phyloP scores from a whole-genome alignment of 1,139 yeast species.

The Taphrina betulina region DNA sequence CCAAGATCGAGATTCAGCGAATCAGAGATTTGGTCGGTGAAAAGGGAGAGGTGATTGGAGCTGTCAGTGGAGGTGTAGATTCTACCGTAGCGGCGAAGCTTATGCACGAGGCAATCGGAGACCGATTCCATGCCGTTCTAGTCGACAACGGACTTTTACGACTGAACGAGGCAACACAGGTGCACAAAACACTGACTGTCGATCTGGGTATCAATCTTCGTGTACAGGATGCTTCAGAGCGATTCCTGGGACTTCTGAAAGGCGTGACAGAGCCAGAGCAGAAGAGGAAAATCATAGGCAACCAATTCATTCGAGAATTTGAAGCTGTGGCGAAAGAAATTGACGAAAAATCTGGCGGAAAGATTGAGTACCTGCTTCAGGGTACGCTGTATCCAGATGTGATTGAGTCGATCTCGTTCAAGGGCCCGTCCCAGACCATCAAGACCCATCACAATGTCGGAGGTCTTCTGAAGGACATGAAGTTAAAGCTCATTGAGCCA shows the following conservation, averaged over 20 bases:
- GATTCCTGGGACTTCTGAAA: constrained; percentile 77
- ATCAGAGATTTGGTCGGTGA: constrained; percentile 91
- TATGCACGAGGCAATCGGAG: constrained; percentile 98
- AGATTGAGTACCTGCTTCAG: constrained; percentile 88
- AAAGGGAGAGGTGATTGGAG: constrained; percentile 98
- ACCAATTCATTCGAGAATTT: constrained; percentile 93
- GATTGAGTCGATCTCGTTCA: constrained; percentile 95
- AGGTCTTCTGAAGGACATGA: constrained; percentile 96
- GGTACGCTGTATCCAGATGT: constrained; percentile 99
- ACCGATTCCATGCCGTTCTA: constrained; percentile 95
- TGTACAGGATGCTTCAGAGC: constrained; percentile 90
- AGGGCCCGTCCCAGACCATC: constrained; percentile 99
- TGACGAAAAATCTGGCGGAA: constrained; percentile 68
- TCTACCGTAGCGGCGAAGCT: constrained; percentile 98
- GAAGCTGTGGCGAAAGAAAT: constrained; percentile 74
- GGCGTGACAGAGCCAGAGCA: constrained; percentile 98
- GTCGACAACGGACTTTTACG: constrained; percentile 99
- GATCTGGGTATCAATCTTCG: constrained; percentile 93
- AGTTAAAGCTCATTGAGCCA: constrained; percentile 96
- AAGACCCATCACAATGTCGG: constrained; percentile 99
- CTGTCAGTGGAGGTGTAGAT: constrained; percentile 99
- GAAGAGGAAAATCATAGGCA: constrained; percentile 98
- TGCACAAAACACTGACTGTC: constrained; percentile 81
- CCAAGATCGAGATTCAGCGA: constrained; percentile 92
- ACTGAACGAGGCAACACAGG: constrained; percentile 83